phyloP scores from a whole-genome alignment of 2,329 filamentous ascomycete species.

The Diaporthe vexans region DNA sequence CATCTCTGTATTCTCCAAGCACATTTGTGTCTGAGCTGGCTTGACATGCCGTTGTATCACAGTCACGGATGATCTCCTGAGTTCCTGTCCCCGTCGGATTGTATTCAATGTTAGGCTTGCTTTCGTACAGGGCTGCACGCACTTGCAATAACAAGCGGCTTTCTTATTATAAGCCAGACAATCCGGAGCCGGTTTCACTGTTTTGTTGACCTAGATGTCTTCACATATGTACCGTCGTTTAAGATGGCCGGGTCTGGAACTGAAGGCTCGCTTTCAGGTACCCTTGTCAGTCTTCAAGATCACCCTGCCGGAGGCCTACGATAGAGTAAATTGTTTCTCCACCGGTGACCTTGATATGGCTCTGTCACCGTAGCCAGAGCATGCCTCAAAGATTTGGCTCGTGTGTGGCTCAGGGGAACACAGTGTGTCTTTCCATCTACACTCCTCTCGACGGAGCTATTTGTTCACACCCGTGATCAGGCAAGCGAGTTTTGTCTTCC shows the following conservation, averaged over 20 bases:
- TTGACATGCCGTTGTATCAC: background rate
- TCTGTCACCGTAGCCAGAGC: background rate
- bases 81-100: background rate
- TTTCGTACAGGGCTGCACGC: background rate
- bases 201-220: background rate
- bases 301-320: background rate
- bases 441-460: background rate
- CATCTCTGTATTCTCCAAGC: background rate
- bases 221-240: background rate
- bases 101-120: background rate
- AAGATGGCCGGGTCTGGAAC: background rate
- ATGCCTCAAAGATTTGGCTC: background rate
- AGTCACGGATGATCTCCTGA: background rate
- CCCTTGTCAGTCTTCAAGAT: background rate
- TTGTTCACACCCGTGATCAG: background rate
- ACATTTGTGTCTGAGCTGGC: background rate
- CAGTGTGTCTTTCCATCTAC: background rate
- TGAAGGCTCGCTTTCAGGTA: background rate
- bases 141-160: background rate
- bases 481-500: background rate
- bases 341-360: too few relatives aligned
- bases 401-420: too few relatives aligned
- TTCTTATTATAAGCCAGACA: background rate
- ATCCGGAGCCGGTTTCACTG: background rate
- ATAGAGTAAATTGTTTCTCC: background rate